Evolutionary conservation across 371 early-diverging fungal genomes (phyloP), one percentile per base, ranked within the genome.

Genomic region (Apophysomyces variabilis): DNA sequence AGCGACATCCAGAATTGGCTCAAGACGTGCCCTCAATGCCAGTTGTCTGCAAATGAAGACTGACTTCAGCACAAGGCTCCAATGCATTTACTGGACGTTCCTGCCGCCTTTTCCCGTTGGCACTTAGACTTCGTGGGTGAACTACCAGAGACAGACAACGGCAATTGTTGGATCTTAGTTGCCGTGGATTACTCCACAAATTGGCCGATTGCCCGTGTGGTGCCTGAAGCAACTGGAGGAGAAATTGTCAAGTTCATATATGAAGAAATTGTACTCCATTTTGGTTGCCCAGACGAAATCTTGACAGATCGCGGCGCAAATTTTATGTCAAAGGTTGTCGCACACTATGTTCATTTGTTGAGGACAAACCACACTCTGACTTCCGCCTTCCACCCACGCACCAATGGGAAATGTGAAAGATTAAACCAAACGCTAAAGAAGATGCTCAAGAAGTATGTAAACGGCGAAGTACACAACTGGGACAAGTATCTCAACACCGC

Each of bases 161-260:
- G 72, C 1, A 72, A 70, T 36, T 56, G 41, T 1, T 75, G 72
- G 76, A 16, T 72, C 3, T 35, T 75, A 0, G 68, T 63, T 1
- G 82, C 82, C 0, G 78, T 83, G 6, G 82, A 85, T 39, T 73
- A 73, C 50, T 43, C 43, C 43, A 80, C 79, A 0, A 77, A 69
- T 47, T 82, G 82, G 82, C 65, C 70, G 0, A 60, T 73, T 21
- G 75, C 76, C 0, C 54, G 65, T 4, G 77, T 79, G 0, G 62
- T 79, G 5, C 76, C 76, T 45, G 66, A 61, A 4, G 76, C 78
- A 1, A 63, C 70, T 3, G 70, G 66, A 38, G 64, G 70, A 38
- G 71, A 70, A 0, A 67, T 81, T 16, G 75, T 76, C 1, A 45
- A 70, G 2, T 79, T 80, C 35, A 39, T 82, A 6, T 72, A 75